These are phyloP conservation scores for Lepraria neglecta DNA, from an alignment of 495 filamentous ascomycete species.

Conservation along the genomic window DNA sequence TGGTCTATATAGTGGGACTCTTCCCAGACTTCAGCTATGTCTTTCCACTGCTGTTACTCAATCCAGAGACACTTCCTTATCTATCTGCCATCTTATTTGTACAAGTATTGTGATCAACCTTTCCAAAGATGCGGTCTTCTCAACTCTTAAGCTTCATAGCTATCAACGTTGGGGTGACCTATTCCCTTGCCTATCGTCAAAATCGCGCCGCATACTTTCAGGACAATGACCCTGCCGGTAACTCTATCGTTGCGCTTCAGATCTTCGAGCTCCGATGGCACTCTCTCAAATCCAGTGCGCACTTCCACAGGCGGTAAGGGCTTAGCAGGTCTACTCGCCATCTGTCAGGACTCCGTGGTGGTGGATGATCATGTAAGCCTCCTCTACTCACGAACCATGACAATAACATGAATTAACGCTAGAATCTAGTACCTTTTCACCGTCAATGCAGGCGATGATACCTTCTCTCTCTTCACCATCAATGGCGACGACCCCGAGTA, in stretches of 20 bases:
- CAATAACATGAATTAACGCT: background rate
- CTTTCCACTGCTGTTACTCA: no score
- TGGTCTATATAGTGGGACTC: background rate
- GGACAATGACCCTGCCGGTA: conserved; percentile 30
- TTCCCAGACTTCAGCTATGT: background rate
- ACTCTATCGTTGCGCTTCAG: conserved; percentile 29
- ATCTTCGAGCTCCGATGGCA: conserved; percentile 25
- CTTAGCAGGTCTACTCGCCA: conserved; percentile 17
- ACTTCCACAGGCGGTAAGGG: conserved; percentile 31
- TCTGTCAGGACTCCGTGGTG: conserved; percentile 2
- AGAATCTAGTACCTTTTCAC: conserved; percentile 27
- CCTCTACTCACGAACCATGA: background rate
- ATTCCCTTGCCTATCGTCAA: background rate
- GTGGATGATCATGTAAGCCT: conserved; percentile 1
- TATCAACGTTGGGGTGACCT: background rate
- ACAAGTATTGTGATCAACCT: background rate
- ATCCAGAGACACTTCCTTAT: background rate
- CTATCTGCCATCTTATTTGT: background rate
- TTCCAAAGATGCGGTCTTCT: background rate
- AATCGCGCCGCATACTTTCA: conserved; percentile 31
- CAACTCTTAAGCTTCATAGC: background rate
- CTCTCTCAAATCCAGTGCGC: conserved; percentile 26
- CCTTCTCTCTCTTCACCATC: conserved; percentile 32
- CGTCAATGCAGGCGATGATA: conserved; percentile 33
- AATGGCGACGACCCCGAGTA: conserved; percentile 25